A percentile compares a stretch with the other conserved stretches of the same genome.
These are phyloP conservation scores for Tolypocladium nubicola DNA, from an alignment of 2,329 filamentous ascomycete species.

Conservation along the genomic window DNA sequence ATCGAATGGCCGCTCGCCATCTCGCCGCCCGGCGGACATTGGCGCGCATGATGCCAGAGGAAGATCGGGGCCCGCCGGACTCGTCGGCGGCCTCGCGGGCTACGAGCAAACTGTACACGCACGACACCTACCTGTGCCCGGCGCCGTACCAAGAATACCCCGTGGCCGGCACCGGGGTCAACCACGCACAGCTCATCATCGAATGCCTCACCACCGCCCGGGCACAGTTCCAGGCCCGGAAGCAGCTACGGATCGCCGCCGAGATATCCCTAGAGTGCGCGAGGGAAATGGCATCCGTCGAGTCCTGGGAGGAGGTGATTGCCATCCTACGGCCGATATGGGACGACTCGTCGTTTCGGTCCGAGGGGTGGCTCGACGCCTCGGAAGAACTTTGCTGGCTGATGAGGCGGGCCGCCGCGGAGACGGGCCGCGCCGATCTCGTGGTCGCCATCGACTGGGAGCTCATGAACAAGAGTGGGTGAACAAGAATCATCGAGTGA, in stretches of 20 bases:
- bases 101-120: constrained; percentile 42
- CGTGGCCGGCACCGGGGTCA: constrained; percentile 35
- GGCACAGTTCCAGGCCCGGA: constrained; percentile 41
- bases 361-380: constrained; percentile 49
- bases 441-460: constrained; percentile 57
- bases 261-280: constrained; percentile 48
- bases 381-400: constrained; percentile 51
- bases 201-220: constrained; percentile 40
- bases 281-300: constrained; percentile 39
- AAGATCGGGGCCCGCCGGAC: constrained; percentile 41
- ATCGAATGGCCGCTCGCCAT: constrained; percentile 49
- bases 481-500: not conserved
- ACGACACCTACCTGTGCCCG: constrained; percentile 58
- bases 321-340: constrained; percentile 46
- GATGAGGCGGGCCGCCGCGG: constrained; percentile 45
- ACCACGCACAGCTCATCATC: constrained; percentile 46
- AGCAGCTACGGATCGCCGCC: constrained; percentile 41
- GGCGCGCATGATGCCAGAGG: constrained; percentile 47
- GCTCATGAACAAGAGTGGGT: constrained; percentile 47
- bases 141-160: constrained; percentile 51
- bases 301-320: constrained; percentile 43
- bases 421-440: constrained; percentile 40
- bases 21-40: constrained; percentile 39
- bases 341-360: constrained; percentile 44
- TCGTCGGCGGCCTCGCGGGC: constrained; percentile 33